Evolutionary conservation across 2,329 filamentous ascomycete species (phyloP).

Genomic region (Colletotrichum sp.): DNA sequence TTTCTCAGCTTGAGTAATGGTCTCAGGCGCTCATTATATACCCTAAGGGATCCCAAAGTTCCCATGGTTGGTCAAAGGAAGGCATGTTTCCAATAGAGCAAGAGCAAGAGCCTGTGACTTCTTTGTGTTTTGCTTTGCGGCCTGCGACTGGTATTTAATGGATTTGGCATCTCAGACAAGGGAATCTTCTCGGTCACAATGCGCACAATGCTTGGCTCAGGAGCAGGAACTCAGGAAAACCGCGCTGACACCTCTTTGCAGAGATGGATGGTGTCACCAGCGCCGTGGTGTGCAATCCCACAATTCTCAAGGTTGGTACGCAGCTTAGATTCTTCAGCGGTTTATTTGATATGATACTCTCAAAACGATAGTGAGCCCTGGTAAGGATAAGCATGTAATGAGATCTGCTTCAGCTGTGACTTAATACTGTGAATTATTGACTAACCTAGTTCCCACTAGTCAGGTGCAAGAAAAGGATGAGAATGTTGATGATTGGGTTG

Average conservation of each 20-base stretch:
- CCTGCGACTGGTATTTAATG: not conserved
- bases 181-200: not conserved
- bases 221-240: not conserved
- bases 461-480: too few relatives aligned
- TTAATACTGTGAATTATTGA: too few relatives aligned
- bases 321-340: too few relatives aligned
- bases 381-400: too few relatives aligned
- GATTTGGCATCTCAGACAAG: not conserved
- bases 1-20: not conserved
- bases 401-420: too few relatives aligned
- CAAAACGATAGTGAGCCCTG: too few relatives aligned
- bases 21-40: not conserved
- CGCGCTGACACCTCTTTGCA: not conserved
- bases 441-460: too few relatives aligned
- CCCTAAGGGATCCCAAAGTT: fast-evolving
- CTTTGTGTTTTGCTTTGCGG: not conserved
- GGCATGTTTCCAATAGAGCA: not conserved
- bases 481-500: too few relatives aligned
- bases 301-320: fast-evolving
- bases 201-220: not conserved
- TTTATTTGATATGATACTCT: too few relatives aligned
- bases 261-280: not conserved
- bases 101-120: not conserved
- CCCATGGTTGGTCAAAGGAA: not conserved
- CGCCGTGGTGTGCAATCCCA: too few relatives aligned